Base-by-base conservation (phyloP, 2,329 filamentous ascomycete species). In the Paracorniculantispora psalliotae region DNA sequence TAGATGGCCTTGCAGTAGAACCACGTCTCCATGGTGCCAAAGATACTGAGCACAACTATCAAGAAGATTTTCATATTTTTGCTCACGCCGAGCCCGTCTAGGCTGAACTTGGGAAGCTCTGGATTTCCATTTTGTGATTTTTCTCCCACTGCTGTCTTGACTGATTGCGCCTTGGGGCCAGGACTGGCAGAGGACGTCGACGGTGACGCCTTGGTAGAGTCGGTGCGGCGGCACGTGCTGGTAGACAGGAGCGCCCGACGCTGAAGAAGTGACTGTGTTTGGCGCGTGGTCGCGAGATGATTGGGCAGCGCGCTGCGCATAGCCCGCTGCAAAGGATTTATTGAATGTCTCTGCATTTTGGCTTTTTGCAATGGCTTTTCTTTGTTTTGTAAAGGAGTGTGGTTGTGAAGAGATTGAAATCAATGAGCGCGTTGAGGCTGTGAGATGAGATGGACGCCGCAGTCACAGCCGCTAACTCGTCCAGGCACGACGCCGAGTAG, bases 1-100 rank as follows among this genome's bases (percentile, higher is more conserved):
- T 66, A 68, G 1, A 69, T 64, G 2, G 67, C 63, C 54, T 71
- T 66, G 43, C 67, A 68, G 59, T 66, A 73, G 28, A 71, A 62
- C 67, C 68, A 72, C 0, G 69, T 69, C 56, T 73, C 70, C 6
- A 71, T 66, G 1, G 68, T 72, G 23, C 69, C 71, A 25, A 71
- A 66, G 13, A 72, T 64, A 51, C 65, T 61, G 7, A 72, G 41
- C 2, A 71, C 50, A 1, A 62, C 60, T 9, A 71, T 53, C 5
- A 71, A 37, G 10, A 63, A 46, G 1, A 70, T 30, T 19, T 59
- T 71, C 62, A 67, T 67, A 19, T 65, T 67, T 26, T 62, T 70
- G 60, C 69, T 66, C 5, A 72, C 52, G 3, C 71, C 70, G 0
- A 72, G 47, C 4, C 63, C 64, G 2, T 68, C 52, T 6, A 72